A percentile compares a stretch with the other conserved stretches of the same genome.
Conservation (phyloP, 345 rosid genomes). For the Raphanus sativus region DNA sequence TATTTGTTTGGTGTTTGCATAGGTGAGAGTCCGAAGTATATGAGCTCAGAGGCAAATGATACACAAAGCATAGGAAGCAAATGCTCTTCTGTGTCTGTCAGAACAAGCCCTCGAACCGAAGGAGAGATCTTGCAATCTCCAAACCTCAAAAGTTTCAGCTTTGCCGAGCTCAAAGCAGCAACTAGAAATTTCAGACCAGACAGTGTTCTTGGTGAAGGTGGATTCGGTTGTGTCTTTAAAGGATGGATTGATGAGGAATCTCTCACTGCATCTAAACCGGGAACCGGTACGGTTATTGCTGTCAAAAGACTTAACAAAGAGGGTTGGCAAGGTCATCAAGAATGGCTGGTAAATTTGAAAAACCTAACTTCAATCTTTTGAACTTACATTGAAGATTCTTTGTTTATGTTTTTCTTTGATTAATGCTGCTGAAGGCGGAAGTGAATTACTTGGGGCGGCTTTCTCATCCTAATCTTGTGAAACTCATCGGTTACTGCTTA, state of each 20-base stretch:
- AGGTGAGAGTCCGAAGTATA: conserved; percentile 46
- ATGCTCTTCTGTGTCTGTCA: conserved; percentile 46
- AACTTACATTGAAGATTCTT: background rate
- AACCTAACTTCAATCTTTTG: background rate
- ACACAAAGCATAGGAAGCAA: conserved; percentile 48
- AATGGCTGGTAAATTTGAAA: conserved; percentile 60
- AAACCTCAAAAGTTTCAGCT: conserved; percentile 61
- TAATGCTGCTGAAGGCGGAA: conserved; percentile 53
- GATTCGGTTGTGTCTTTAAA: conserved; percentile 82
- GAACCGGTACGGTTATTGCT: conserved; percentile 73
- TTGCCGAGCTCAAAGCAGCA: conserved; percentile 59
- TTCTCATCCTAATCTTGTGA: conserved; percentile 72
- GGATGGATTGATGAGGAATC: conserved; percentile 76
- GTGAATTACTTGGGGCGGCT: conserved; percentile 74
- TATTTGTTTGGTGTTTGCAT: conserved; percentile 34
- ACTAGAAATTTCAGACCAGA: conserved; percentile 79
- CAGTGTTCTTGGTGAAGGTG: conserved; percentile 85
- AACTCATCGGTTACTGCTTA: conserved; percentile 70
- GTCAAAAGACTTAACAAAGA: conserved; percentile 72
- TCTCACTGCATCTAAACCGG: conserved; percentile 58
- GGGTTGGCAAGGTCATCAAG: conserved; percentile 76
- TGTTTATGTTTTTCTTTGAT: background rate
- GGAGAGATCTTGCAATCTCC: conserved; percentile 71
- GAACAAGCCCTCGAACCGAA: conserved; percentile 62
- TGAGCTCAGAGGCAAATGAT: conserved; percentile 44